Evolutionary conservation across 805 yeast species (phyloP).

Genomic region (Myxozyma lipomycoides): DNA sequence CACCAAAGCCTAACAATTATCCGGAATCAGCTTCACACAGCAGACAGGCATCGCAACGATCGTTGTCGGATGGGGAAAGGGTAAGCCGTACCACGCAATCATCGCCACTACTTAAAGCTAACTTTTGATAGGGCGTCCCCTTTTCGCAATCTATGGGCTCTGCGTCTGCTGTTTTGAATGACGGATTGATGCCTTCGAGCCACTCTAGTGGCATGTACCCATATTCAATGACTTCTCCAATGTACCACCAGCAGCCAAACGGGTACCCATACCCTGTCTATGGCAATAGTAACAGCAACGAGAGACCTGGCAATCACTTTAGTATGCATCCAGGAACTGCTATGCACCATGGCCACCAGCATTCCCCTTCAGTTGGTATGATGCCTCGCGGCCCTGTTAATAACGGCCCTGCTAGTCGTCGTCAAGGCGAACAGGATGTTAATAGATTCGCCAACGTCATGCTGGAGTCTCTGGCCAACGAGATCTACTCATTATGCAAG

Average conservation of each 20-base stretch:
- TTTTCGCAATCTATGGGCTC: background rate
- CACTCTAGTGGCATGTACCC: conserved; percentile 11
- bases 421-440: conserved; percentile 30
- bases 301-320: conserved; percentile 1
- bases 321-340: conserved; percentile 3
- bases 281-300: conserved; percentile 3
- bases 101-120: no score
- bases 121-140: no score
- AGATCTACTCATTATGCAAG: conserved; percentile 76
- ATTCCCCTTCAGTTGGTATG: conserved; percentile 1
- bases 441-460: conserved; percentile 40
- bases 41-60: conserved; percentile 25
- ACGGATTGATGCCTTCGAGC: conserved; percentile 1
- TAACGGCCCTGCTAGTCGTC: conserved; percentile 2
- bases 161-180: background rate
- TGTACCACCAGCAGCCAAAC: conserved; percentile 5
- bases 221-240: conserved; percentile 6
- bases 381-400: conserved; percentile 7
- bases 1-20: background rate
- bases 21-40: conserved; percentile 13
- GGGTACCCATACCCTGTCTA: conserved; percentile 9
- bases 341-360: conserved; percentile 4
- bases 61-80: conserved; percentile 21
- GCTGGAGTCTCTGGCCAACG: conserved; percentile 47
- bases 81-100: no score